Evolutionary conservation across 306 rosid species (phyloP), one percentile per base, ranked within the genome.

Genomic region (Urtica urens): DNA sequence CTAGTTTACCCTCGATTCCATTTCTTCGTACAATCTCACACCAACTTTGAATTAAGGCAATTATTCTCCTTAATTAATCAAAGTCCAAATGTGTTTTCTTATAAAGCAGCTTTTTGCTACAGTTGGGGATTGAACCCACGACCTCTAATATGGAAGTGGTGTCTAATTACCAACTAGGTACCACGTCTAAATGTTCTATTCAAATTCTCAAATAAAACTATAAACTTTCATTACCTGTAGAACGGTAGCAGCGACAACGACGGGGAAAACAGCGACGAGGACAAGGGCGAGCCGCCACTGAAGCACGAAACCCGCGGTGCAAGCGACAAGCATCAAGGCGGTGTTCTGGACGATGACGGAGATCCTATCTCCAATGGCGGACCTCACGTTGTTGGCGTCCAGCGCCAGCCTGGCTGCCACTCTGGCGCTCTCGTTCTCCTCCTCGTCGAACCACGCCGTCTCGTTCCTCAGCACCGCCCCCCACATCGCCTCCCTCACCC

Each of bases 231-330:
- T n/a, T n/a, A 86, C 96, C 96, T 86, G 96, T 67, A 90, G 74
- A 62, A 90, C 99, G 3, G 95, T 90, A 73, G 99, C 99, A 11
- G 95, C 99, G 55, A 90, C 99, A 48, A 90, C 99, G 48, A 90
- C 82, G 28, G 99, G 99, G 67, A 83, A 83, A 68, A 87, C 94
- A n/a, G 93, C 94, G 37, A 87, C 63, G 5, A 87, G 94, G 51
- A 83, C 94, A 20, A 87, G 96, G 25, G 96, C 81, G 54, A 87
- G 96, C 48, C 96, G 87, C 96, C 96, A 83, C 57, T 87, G 83
- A 77, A 87, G 73, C 55, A 87, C 93, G 40, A 87, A 87, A 27
- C 96, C 96, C 4, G 96, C 93, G 10, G 96, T 82, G 58, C 94
- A 83, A 2, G 96, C 93, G 52, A 83, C 94, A 28, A 87, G 70